Evolutionary conservation across 192 early-diverging fungal genomes (phyloP).

Genomic region (Pilaira anomala): DNA sequence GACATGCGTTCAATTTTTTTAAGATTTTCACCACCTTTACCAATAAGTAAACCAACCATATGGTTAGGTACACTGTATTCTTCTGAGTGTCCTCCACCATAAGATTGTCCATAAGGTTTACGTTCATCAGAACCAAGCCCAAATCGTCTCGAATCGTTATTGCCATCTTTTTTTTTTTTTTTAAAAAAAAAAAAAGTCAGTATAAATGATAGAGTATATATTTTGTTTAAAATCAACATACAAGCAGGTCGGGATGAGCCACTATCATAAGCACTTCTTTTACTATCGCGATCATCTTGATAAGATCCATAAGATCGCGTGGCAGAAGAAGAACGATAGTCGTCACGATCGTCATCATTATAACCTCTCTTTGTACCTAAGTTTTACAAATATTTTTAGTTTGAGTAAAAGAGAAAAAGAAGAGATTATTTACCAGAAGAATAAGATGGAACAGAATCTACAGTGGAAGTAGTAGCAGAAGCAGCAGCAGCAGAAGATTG

Average conservation of each 20-base stretch:
- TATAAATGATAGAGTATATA: neutral
- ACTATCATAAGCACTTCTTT: slow-evolving; percentile 44
- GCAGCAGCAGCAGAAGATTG: slow-evolving; percentile 32
- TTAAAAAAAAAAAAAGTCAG: neutral
- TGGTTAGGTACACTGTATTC: slow-evolving; percentile 59
- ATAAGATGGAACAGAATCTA: neutral
- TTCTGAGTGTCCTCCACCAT: slow-evolving; percentile 38
- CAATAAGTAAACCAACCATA: slow-evolving; percentile 81
- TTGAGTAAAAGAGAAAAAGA: no score
- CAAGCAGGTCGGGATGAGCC: slow-evolving; percentile 21
- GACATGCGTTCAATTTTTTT: slow-evolving; percentile 71
- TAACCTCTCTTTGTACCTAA: slow-evolving; percentile 29
- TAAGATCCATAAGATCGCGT: slow-evolving; percentile 18
- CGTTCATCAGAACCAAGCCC: slow-evolving; percentile 41
- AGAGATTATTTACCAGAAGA: slow-evolving; percentile 14
- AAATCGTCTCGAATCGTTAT: slow-evolving; percentile 33
- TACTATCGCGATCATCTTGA: slow-evolving; percentile 30
- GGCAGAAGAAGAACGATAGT: slow-evolving; percentile 7
- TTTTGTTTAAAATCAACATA: neutral
- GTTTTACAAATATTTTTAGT: no score
- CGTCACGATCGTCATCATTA: slow-evolving; percentile 20
- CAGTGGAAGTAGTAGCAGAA: slow-evolving; percentile 14
- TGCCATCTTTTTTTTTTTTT: slow-evolving; percentile 3
- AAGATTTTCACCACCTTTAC: slow-evolving; percentile 73
- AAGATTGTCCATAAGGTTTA: slow-evolving; percentile 25